A percentile compares a stretch with the other conserved stretches of the same genome.
Evolutionary conservation across 352 stramenopile genomes (phyloP).

Genomic region (Phytophthora parvispora): DNA sequence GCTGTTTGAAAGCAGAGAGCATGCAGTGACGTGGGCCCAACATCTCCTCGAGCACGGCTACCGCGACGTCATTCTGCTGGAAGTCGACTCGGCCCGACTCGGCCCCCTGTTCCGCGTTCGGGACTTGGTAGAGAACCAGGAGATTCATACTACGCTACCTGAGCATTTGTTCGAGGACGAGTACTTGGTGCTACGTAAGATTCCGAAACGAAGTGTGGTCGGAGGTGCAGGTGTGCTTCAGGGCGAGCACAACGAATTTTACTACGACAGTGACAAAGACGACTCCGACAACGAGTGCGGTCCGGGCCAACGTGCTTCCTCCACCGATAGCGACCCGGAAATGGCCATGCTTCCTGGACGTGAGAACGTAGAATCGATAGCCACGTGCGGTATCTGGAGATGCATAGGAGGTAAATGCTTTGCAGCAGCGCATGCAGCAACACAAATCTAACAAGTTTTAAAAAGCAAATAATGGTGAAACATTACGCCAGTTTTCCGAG

Average conservation of each 20-base stretch:
- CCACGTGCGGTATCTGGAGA: too few species aligned
- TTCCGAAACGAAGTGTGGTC: conserved; percentile 2
- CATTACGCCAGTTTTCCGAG: too few species aligned
- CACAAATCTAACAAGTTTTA: too few species aligned
- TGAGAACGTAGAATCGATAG: too few species aligned
- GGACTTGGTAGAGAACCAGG: neutral
- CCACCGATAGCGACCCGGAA: neutral
- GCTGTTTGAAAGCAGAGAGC: conserved; percentile 5
- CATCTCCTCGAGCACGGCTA: conserved; percentile 12
- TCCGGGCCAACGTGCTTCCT: neutral
- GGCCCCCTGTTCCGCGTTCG: conserved; percentile 10
- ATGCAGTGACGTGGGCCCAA: conserved; percentile 11
- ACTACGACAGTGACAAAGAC: neutral
- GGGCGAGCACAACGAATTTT: neutral
- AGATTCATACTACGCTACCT: neutral
- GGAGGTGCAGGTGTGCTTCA: neutral
- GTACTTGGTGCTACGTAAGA: conserved; percentile 14
- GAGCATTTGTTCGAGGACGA: conserved; percentile 16
- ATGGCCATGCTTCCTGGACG: too few species aligned
- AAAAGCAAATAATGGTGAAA: too few species aligned
- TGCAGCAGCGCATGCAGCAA: too few species aligned
- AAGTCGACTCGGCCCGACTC: conserved; percentile 8
- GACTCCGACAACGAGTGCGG: neutral
- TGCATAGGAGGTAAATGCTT: too few species aligned
- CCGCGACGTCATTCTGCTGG: conserved; percentile 11